Evolutionary conservation across 2,329 filamentous ascomycete genomes (phyloP).

Genomic region (Alternaria brassicicola): DNA sequence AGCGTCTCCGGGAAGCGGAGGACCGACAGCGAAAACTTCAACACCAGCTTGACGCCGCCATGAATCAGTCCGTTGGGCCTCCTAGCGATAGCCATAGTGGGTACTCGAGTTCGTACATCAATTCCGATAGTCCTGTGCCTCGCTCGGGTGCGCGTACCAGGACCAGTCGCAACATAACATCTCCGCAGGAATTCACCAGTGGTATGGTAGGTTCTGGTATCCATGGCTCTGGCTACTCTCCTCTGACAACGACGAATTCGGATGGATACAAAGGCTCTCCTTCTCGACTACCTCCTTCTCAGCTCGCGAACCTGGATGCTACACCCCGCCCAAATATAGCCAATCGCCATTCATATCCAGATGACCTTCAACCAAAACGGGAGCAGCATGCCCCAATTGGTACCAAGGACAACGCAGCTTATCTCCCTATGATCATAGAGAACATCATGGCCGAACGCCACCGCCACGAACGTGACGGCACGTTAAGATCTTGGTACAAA

Average conservation of each 20-base stretch:
- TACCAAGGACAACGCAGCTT: slow-evolving; percentile 5
- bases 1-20: background rate
- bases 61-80: background rate
- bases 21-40: background rate
- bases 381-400: background rate
- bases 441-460: background rate
- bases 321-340: background rate
- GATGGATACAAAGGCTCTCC: background rate
- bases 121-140: background rate
- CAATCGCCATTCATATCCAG: background rate
- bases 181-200: background rate
- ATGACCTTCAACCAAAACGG: background rate
- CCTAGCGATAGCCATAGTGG: background rate
- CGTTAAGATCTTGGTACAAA: slow-evolving; percentile 3
- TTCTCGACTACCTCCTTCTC: background rate
- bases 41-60: background rate
- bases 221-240: background rate
- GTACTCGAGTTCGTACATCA: background rate
- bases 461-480: background rate
- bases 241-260: background rate
- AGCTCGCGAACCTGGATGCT: background rate
- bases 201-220: background rate
- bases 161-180: background rate
- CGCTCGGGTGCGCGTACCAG: background rate
- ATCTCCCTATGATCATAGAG: slow-evolving; percentile 14